A percentile compares a stretch with the other conserved stretches of the same genome.
phyloP scores from a whole-genome alignment of 352 stramenopile species.

The Globisporangium takayamanum region DNA sequence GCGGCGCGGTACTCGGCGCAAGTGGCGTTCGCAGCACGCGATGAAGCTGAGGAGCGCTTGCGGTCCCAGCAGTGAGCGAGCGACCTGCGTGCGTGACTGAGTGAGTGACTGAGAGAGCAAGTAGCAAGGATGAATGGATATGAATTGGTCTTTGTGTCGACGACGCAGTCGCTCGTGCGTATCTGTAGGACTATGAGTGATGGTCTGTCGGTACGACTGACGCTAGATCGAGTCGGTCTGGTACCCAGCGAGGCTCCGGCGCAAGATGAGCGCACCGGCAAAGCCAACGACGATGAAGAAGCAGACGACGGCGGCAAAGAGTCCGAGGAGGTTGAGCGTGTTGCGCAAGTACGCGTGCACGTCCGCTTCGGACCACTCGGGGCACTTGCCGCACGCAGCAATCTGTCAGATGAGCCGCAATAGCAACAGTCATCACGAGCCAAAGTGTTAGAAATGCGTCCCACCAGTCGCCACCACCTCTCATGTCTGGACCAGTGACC shows the following conservation, averaged over 20 bases:
- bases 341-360: conserved; percentile 62
- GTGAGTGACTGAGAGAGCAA: not conserved
- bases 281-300: conserved; percentile 78
- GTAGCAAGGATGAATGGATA: conserved; percentile 18
- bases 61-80: conserved; percentile 23
- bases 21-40: conserved; percentile 56
- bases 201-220: not conserved
- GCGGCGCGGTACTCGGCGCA: conserved; percentile 67
- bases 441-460: not conserved
- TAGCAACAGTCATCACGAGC: not conserved
- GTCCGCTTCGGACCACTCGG: conserved; percentile 66
- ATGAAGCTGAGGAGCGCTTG: conserved; percentile 45
- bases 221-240: conserved; percentile 78
- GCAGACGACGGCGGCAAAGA: conserved; percentile 60
- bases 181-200: not conserved
- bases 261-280: conserved; percentile 56
- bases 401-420: conserved; percentile 22
- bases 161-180: not conserved
- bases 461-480: not conserved
- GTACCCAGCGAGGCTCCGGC: conserved; percentile 68
- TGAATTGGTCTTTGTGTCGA: conserved; percentile 12
- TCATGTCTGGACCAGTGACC: no score
- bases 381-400: conserved; percentile 62
- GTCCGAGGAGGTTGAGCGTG: conserved; percentile 53
- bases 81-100: conserved; percentile 1